Base-by-base conservation (phyloP, 768 basidiomycete genomes). In the Leccinum disarticulatum region DNA sequence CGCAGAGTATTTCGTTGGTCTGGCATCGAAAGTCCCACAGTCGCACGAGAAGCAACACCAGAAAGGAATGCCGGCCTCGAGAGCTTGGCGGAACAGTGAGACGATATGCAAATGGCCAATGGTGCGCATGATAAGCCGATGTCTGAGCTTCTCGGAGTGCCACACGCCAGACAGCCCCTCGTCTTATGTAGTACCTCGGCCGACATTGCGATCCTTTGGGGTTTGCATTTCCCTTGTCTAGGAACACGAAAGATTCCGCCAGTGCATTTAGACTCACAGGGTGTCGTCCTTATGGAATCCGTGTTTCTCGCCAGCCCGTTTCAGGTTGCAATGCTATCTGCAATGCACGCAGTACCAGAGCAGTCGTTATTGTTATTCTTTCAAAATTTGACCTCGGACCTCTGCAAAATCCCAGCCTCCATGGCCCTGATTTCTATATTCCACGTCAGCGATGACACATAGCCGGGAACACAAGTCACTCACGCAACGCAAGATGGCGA, bases 401-500 rank as follows among this genome's bases (percentile, higher is more conserved):
- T 41, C 25, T 64, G 66, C 55, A 69, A 54, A 54, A 73, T 63
- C 8, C 72, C 71, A 4, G 61, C 66, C 41, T 72, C 72, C 48
- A 70, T 65, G 7, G 70, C 72, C 58, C 61, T 72, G 57, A 73
- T 72, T 52, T 70, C 70, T 72, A 48, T 9, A 25, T 38, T 17
- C 6, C 6, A 4, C n/a, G 10, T 65, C 31, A 64, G 60, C 1
- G 17, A 59, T 8, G 33, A 15, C 31, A 43, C 3, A 15, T 10
- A 41, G 0, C 2, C 28, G 48, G 14, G 14, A 15, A 33, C 7
- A 2, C 35, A 9, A 47, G 41, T 27, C 50, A 70, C 72, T 64
- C 47, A 72, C 72, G 70, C 63, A 72, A 46, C 9, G 72, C 70
- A 31, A 72, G 61, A 36, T 72, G 70, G 19, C 68, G 64, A 61